These are phyloP conservation scores for Neocucurbitaria cava DNA, from an alignment of 2,329 filamentous ascomycete species.

Conservation along the genomic window DNA sequence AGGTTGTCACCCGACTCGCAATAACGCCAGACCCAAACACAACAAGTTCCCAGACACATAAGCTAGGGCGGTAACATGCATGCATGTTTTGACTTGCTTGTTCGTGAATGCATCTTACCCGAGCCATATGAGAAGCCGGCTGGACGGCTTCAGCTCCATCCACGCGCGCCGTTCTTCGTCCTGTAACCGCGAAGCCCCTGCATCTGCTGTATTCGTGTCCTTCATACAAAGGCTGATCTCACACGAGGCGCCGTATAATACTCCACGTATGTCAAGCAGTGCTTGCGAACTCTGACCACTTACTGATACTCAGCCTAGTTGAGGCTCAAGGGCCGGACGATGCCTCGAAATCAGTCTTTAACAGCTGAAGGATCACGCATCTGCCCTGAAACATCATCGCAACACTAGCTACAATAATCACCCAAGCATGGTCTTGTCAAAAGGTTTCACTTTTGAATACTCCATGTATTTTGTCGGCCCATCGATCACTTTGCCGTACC, in stretches of 20 bases:
- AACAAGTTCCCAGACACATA: neutral
- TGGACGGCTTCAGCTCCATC: neutral
- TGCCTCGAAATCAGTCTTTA: too few relatives aligned
- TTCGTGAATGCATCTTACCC: neutral
- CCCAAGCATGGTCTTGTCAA: too few relatives aligned
- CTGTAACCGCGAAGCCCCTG: neutral
- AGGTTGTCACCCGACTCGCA: neutral
- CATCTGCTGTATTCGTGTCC: neutral
- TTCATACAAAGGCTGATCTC: neutral
- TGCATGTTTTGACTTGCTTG: neutral
- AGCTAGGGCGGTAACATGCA: neutral
- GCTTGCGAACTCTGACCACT: too few relatives aligned
- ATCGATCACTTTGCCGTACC: too few relatives aligned
- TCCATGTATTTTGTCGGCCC: too few relatives aligned
- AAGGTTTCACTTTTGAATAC: too few relatives aligned
- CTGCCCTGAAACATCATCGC: too few relatives aligned
- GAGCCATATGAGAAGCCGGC: neutral
- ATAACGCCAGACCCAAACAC: neutral
- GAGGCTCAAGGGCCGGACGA: too few relatives aligned
- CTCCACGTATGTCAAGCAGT: too few relatives aligned
- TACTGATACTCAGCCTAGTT: too few relatives aligned
- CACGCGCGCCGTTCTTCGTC: neutral
- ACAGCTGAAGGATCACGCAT: too few relatives aligned
- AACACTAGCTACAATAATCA: too few relatives aligned
- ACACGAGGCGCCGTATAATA: neutral